Base-by-base conservation (phyloP, 2,329 filamentous ascomycete species). In the Colletotrichum cordylinicola region DNA sequence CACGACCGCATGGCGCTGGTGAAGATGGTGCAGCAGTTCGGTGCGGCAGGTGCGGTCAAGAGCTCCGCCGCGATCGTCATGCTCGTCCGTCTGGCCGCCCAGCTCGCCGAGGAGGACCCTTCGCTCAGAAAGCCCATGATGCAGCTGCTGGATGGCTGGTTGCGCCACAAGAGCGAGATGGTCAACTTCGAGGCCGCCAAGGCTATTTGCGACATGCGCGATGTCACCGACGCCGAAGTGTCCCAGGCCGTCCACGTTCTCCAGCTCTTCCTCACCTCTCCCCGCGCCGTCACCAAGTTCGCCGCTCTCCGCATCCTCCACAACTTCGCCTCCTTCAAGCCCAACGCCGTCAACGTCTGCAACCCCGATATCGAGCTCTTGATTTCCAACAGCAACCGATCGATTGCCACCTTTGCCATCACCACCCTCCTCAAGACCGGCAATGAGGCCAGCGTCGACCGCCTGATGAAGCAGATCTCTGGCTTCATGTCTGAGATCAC, bases 21-120 rank as follows among this genome's bases (percentile, higher is more conserved):
- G 77, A 99, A 99, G 91, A 98, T 99, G 97, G 96, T 99, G n/a
- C 97, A 99, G 88, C 97, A 99, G 85, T 98, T 98, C 84, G 96
- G 96, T 68, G 93, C 94, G 69, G 92, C 96, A 18, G 97, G 97
- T 74, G 95, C 95, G 13, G 94, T 98, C 77, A 98, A 98, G 92
- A 98, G 95, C 85, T 96, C 97, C 24, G 95, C 96, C 76, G 97
- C 96, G 39, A 94, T 96, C 74, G 92, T 99, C 67, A 93, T 99
- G 91, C 90, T 99, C 33, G 97, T 99, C 71, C 92, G 97, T 80
- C 88, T 99, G 78, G 97, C 97, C 39, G 95, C 96, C 56, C 97
- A 98, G 88, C 89, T 99, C 77, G 96, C 96, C 37, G 96, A 98
- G 84, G 97, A 99, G 83, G 97, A 99, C 81, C 91, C 92, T 52